Evolutionary conservation across 306 rosid genomes (phyloP).

Genomic region (Inga oerstediana): DNA sequence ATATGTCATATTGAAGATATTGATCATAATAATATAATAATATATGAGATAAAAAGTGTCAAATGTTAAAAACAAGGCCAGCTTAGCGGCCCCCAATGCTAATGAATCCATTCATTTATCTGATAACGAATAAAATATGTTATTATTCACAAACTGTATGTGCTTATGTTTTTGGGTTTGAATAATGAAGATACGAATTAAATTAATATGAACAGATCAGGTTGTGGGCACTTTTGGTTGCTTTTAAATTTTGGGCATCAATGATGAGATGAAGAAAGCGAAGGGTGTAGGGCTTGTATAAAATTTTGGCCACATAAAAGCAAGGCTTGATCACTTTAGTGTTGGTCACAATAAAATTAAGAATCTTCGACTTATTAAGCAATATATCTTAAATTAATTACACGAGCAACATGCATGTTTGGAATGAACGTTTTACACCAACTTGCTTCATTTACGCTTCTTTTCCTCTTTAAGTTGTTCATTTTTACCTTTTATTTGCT

Average conservation of each 20-base stretch:
- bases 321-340: constrained; percentile 3
- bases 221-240: constrained; percentile 3
- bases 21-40: too few relatives aligned
- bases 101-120: too few relatives aligned
- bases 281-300: constrained; percentile 19
- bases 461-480: background rate
- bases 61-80: too few relatives aligned
- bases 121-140: too few relatives aligned
- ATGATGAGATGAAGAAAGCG: constrained; percentile 14
- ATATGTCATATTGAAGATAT: too few relatives aligned
- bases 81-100: too few relatives aligned
- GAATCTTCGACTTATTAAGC: background rate
- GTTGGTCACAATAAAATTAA: background rate
- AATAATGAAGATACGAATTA: background rate
- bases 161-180: background rate
- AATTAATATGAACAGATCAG: background rate
- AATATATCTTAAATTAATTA: background rate
- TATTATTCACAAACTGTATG: background rate
- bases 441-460: background rate
- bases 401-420: constrained; percentile 14
- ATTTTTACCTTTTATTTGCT: background rate
- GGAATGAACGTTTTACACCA: background rate
- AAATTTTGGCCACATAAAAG: background rate
- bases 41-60: too few relatives aligned
- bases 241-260: constrained; percentile 17